Base-by-base conservation (phyloP, 1,284 basidiomycete species). In the Ceratobasidium sp. region DNA sequence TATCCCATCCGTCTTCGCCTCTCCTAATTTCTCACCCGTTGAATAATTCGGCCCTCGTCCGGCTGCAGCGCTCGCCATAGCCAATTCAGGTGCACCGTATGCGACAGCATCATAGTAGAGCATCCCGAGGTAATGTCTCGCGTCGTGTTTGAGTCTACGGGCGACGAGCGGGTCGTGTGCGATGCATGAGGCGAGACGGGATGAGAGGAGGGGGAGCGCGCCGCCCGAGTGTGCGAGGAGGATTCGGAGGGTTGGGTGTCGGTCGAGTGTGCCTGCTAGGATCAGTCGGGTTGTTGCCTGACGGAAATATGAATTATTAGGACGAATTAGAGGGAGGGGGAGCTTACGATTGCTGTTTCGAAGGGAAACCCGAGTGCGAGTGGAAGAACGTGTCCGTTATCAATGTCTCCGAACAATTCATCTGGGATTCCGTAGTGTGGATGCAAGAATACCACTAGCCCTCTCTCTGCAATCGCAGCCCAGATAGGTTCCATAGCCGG, bases 361-460 rank as follows among this genome's bases (percentile, higher is more conserved):
- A 96, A 93, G 0, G 95, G 95, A 84, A 96, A 96, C 0, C 95
- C 94, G 13, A 96, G 87, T 0, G 94, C 94, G 66, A 96, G 89
- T 1, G 94, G 93, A 26, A 96, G 88, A 44, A 95, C 95, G 80
- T 96, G 94, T 0, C 95, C 95, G 81, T 96, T 95, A 73, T 91
- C 89, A 78, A 87, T 89, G 70, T 90, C 87, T 1, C 94, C 95
- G 88, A 92, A 96, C 13, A 89, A 89, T 77, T 87, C 88, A 81
- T 91, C 77, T 28, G 62, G 91, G 20, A 94, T 89, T 7, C 93
- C 93, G 82, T 95, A 95, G 82, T 96, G 94, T 9, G 94, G 94
- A 81, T 96, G 94, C 54, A 95, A 83, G 85, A 96, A 96, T 17
- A 93, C 88, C 26, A 94, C 91, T 3, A 96, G 87, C 1, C 89